Base-by-base conservation (phyloP, 2,329 filamentous ascomycete species). In the Hirsutella minnesotensis region DNA sequence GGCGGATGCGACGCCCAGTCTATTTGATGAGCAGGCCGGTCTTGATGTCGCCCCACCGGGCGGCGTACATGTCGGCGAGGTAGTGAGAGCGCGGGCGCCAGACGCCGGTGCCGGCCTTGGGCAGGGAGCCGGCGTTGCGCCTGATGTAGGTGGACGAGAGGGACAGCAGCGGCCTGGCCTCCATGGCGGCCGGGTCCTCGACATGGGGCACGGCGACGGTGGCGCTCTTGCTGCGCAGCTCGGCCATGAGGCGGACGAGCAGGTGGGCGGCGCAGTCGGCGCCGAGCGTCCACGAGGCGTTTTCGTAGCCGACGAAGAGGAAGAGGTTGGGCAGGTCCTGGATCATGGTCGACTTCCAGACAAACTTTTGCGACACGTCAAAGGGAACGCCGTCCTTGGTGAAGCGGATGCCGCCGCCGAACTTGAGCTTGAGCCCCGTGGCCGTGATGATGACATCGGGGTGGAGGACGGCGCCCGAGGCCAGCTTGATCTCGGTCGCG, bases 391-490 rank as follows among this genome's bases (percentile, higher is more conserved):
- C 70, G 47, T 83, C 75, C 7, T 82, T 59, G 2, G 54, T 53
- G 12, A 81, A 49, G 2, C 61, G 53, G 27, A 75, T 68, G 18
- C 66, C 65, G 20, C 77, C 77, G 1, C 69, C 73, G 31, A 83
- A 63, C 9, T 64, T 56, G 36, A 83, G 56, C 41, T 69, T 69
- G 2, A 82, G 64, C 0, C 80, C 80, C 0, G 80, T 83, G 0
- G 80, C 80, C 0, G 78, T 81, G 42, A 83, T 63, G 48, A 84
- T 79, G 44, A 77, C 67, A 50, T 83, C 79, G 0, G 78, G 70
- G 12, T 69, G 55, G 0, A 83, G 53, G 0, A 46, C 61, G 51
- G 62, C 53, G 3, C 70, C 66, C 2, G 62, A 62, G 9, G 60
- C 48, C 21, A 77, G 64, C 35, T 57, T 51, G 8, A 80, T 65